Evolutionary conservation across 208 protist species (phyloP).

Genomic region (Leishmania aethiopica): DNA sequence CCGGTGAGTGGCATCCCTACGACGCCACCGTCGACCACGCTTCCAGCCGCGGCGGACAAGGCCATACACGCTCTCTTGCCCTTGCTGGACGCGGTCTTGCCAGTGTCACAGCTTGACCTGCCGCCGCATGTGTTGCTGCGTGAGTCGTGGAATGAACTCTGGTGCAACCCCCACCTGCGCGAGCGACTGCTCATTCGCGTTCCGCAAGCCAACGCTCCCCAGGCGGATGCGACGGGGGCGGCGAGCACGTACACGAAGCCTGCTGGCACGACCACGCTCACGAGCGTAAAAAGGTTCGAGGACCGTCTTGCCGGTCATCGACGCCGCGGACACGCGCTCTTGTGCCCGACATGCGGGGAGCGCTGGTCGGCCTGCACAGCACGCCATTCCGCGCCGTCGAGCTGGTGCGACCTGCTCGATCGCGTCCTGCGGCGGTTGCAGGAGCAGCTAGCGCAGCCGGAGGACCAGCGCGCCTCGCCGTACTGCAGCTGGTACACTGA

Average conservation of each 20-base stretch:
- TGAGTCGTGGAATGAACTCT: slow-evolving; percentile 78
- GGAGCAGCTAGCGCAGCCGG: neutral
- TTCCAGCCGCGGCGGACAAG: neutral
- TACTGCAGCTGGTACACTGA: slow-evolving; percentile 60
- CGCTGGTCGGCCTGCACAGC: slow-evolving; percentile 59
- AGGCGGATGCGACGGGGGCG: neutral
- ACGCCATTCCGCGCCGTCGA: slow-evolving; percentile 55
- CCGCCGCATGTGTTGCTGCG: slow-evolving; percentile 42
- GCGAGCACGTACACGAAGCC: slow-evolving; percentile 17
- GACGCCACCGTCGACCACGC: neutral
- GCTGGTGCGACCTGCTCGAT: slow-evolving; percentile 59
- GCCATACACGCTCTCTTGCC: slow-evolving; percentile 23
- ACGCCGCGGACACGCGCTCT: slow-evolving; percentile 20
- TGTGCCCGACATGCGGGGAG: slow-evolving; percentile 71
- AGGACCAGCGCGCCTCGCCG: slow-evolving; percentile 34
- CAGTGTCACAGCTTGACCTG: slow-evolving; percentile 30
- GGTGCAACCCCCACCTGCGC: slow-evolving; percentile 44
- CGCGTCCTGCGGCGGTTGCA: slow-evolving; percentile 48
- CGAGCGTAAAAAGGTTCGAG: slow-evolving; percentile 14
- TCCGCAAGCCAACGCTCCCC: neutral
- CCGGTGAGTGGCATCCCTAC: neutral
- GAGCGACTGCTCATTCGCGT: slow-evolving; percentile 28
- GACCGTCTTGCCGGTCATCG: slow-evolving; percentile 4
- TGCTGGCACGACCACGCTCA: slow-evolving; percentile 15
- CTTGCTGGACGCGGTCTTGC: slow-evolving; percentile 37